Evolutionary conservation across 352 stramenopile species (phyloP).

Genomic region (Pilasporangium apinafurcum): DNA sequence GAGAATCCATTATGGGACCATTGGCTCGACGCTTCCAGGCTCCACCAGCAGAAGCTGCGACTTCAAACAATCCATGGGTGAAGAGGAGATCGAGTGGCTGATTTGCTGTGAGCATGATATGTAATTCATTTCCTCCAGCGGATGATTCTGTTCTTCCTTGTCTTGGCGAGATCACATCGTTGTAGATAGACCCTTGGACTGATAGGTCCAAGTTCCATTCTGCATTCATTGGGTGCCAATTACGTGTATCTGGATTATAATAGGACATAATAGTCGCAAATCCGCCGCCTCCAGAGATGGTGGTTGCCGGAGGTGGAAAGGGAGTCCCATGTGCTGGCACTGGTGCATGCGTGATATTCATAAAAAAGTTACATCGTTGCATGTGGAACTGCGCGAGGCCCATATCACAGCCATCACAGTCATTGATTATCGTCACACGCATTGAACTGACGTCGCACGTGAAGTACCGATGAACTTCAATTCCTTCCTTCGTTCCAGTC

Average conservation of each 20-base stretch:
- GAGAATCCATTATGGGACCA: constrained; percentile 5
- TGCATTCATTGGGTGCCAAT: constrained; percentile 78
- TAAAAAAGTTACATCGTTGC: constrained; percentile 60
- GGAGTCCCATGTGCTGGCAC: constrained; percentile 2
- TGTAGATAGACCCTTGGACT: constrained; percentile 41
- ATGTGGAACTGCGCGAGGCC: constrained; percentile 70
- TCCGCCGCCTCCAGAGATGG: constrained; percentile 58
- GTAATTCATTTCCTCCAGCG: constrained; percentile 51
- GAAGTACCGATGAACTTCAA: constrained; percentile 73
- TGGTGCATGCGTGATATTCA: constrained; percentile 59
- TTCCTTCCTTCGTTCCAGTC: neutral
- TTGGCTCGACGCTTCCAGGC: constrained; percentile 48
- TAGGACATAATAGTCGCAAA: constrained; percentile 66
- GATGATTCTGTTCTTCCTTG: too few relatives aligned
- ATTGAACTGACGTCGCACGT: constrained; percentile 66
- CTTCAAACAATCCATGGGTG: constrained; percentile 72
- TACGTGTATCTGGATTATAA: constrained; percentile 76
- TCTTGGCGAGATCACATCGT: neutral
- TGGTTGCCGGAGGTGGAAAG: constrained; percentile 27
- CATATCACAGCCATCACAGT: constrained; percentile 85
- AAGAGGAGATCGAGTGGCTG: constrained; percentile 69
- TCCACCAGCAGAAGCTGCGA: constrained; percentile 66
- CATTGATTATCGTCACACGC: constrained; percentile 75
- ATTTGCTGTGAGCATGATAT: constrained; percentile 66
- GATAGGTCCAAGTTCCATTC: constrained; percentile 71